phyloP scores from a whole-genome alignment of 306 rosid species.

The Cyclanthera cordifolia region DNA sequence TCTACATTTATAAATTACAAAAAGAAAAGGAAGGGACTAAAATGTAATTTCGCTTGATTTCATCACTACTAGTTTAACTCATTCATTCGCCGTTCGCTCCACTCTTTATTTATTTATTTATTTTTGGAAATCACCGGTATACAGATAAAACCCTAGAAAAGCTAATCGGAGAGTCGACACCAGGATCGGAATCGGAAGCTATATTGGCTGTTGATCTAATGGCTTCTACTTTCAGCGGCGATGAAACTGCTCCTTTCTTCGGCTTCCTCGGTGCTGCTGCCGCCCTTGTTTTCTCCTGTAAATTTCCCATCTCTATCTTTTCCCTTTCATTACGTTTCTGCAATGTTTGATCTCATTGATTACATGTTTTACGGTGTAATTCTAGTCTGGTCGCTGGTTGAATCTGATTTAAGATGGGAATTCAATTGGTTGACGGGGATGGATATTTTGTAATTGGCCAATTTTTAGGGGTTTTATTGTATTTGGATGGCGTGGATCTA shows the following conservation, averaged over 20 bases:
- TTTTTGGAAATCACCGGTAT: not conserved
- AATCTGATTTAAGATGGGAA: not conserved
- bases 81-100: not conserved
- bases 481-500: not conserved
- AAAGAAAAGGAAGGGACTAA: not conserved
- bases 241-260: conserved; percentile 79
- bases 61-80: not conserved
- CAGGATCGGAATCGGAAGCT: not conserved
- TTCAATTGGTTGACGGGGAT: not conserved
- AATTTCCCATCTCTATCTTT: not conserved
- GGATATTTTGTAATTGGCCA: not conserved
- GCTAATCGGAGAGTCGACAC: not conserved
- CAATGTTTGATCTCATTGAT: not conserved
- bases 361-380: not conserved
- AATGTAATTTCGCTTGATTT: not conserved
- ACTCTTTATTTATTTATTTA: too few species aligned
- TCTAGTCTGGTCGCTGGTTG: not conserved
- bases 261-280: conserved; percentile 75
- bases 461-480: not conserved
- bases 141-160: not conserved
- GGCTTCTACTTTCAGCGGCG: conserved; percentile 49
- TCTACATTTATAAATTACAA: not conserved
- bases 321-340: not conserved
- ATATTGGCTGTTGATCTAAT: not conserved
- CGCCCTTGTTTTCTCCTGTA: conserved; percentile 68